Conservation (phyloP, 176 grass and related monocot genomes). For the Bonia amplexicaulis region DNA sequence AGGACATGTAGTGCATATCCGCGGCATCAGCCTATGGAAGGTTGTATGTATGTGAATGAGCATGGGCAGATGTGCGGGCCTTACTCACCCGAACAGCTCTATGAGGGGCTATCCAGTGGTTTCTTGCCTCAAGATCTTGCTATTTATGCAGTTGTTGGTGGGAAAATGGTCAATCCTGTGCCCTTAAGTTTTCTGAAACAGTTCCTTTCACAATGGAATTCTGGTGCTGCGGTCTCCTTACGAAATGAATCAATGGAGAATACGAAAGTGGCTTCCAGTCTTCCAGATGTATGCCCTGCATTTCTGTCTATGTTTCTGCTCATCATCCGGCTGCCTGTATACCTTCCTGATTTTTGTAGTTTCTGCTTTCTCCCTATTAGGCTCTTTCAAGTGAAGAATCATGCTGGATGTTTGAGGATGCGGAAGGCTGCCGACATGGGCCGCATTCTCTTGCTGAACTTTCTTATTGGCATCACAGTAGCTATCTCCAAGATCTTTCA, state of each 20-base stretch:
- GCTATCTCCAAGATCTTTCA: constrained; percentile 78
- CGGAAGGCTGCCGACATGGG: constrained; percentile 60
- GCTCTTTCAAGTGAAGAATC: constrained; percentile 57
- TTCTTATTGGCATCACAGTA: constrained; percentile 93
- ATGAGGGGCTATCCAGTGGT: constrained; percentile 61
- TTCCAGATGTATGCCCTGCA: constrained; percentile 39
- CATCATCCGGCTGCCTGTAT: not conserved
- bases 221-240: not conserved
- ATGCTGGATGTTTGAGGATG: constrained; percentile 98
- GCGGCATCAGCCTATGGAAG: constrained; percentile 40
- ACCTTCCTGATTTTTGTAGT: not conserved
- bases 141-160: constrained; percentile 67
- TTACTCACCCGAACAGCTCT: constrained; percentile 66
- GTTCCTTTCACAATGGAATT: constrained; percentile 38
- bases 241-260: not conserved
- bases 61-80: constrained; percentile 85
- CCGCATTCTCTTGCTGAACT: constrained; percentile 89
- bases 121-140: constrained; percentile 73
- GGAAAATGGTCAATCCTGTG: constrained; percentile 50
- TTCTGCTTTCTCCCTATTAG: constrained; percentile 34
- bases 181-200: constrained; percentile 64
- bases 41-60: constrained; percentile 80
- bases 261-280: not conserved
- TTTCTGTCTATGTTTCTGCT: not conserved
- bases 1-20: not conserved